Percentiles rank a stretch among this genome's conserved stretches.
Conservation (phyloP, 257 asterid species). For the Przewalskia tangutica region DNA sequence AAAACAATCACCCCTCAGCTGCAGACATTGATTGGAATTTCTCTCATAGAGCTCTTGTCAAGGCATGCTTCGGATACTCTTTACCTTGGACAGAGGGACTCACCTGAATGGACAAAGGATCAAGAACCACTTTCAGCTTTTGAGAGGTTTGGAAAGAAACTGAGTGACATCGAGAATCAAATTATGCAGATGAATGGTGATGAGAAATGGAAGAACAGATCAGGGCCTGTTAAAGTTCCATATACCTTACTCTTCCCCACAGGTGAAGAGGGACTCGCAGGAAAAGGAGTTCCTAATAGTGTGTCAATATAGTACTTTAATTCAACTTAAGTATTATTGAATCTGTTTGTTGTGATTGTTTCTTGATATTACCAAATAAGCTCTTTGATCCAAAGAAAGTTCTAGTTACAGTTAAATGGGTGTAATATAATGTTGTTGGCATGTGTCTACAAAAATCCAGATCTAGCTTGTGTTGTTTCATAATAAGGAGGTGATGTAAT, state of each 20-base stretch:
- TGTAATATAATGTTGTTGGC: background rate
- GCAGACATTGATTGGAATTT: conserved; percentile 44
- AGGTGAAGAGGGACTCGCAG: conserved; percentile 52
- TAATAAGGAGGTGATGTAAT: background rate
- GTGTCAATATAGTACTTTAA: conserved; percentile 29
- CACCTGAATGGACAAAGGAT: conserved; percentile 55
- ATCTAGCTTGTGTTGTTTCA: background rate
- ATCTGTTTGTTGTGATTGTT: background rate
- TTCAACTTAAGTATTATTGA: background rate
- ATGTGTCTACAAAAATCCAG: background rate
- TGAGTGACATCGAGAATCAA: conserved; percentile 33
- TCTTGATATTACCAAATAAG: background rate
- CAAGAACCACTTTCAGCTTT: conserved; percentile 42
- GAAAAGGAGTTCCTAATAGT: conserved; percentile 78
- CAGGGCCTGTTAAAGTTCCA: conserved; percentile 61
- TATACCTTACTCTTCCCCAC: conserved; percentile 53
- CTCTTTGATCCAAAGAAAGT: background rate
- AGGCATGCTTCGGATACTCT: conserved; percentile 65
- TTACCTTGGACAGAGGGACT: conserved; percentile 57
- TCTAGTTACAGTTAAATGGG: background rate
- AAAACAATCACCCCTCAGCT: conserved; percentile 49
- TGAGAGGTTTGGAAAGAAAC: conserved; percentile 36
- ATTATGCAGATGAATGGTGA: conserved; percentile 14
- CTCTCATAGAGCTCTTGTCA: conserved; percentile 51
- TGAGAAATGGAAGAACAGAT: conserved; percentile 38